Base-by-base conservation (phyloP, 2,329 filamentous ascomycete species). In the Diplodia intermedia region DNA sequence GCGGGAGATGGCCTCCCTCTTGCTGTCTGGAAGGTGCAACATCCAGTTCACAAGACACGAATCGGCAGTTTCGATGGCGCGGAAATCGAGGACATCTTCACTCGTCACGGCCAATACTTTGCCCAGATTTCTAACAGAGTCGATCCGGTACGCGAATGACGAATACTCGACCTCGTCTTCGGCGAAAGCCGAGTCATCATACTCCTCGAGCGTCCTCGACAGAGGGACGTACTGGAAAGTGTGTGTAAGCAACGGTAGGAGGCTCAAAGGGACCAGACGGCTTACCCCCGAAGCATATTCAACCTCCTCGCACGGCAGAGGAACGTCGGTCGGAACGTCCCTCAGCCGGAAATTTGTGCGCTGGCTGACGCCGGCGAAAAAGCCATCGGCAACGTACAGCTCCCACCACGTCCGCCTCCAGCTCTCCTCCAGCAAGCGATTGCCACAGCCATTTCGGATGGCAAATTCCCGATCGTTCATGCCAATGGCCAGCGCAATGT, bases 381-480 rank as follows among this genome's bases (percentile, higher is more conserved):
- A 90, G 66, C 90, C 92, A 76, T 97, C 93, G 15, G 92, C 86
- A n/a, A 92, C 86, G 75, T 90, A 94, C 49, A 92, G 74, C 73
- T 87, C 93, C 94, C 94, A 97, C 93, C 93, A 97, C 1, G 93
- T 97, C 69, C 94, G 86, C 20, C 93, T 87, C 87, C 92, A 90
- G 76, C 90, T 92, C 78, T 97, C 94, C 75, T 94, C 91, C 3
- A 94, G 76, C 1, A 93, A 83, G 0, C 87, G 83, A 69, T 90
- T 87, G 5, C 88, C 87, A 33, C 85, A 82, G 18, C 90, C 89
- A 72, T 92, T 83, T 5, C 84, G 79, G 0, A 84, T 79, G 0
- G 92, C 89, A 76, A 89, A 97, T 0, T 86, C 83, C 57, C 86
- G 83, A 11, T 86, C 87, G 75, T 97, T 89, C 78, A 97, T 86